Evolutionary conservation across 208 protist species (phyloP).

Genomic region (Porcisia deanei): DNA sequence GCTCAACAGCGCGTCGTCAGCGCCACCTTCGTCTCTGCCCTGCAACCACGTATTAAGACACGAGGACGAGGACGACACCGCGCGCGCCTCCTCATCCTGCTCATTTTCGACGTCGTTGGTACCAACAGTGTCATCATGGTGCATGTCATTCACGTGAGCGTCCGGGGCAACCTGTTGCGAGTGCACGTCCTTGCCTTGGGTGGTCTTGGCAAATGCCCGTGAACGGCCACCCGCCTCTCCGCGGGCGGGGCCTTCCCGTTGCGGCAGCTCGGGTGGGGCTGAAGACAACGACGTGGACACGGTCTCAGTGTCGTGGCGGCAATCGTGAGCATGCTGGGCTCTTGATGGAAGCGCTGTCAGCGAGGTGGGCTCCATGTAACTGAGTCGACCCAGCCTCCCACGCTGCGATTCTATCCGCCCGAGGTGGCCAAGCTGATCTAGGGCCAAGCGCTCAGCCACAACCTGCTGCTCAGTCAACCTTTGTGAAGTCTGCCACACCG

Average conservation of each 20-base stretch:
- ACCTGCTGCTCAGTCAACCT: neutral
- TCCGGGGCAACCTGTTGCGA: slow-evolving; percentile 14
- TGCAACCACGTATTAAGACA: neutral
- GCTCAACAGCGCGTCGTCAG: neutral
- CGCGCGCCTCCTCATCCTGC: neutral
- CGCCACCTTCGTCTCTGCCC: neutral
- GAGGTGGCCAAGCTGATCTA: neutral
- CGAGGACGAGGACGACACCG: neutral
- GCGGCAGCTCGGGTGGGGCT: neutral
- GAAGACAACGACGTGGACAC: neutral
- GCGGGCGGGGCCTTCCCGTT: neutral
- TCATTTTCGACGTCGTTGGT: neutral
- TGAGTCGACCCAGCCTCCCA: neutral
- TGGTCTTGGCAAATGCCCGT: slow-evolving; percentile 9
- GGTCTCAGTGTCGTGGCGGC: neutral
- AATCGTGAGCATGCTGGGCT: neutral
- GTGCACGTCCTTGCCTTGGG: slow-evolving; percentile 8
- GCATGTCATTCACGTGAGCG: slow-evolving; percentile 4
- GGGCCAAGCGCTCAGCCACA: slow-evolving; percentile 2
- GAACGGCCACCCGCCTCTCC: slow-evolving; percentile 16
- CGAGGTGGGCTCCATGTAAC: neutral
- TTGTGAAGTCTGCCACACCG: neutral
- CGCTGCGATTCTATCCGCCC: neutral
- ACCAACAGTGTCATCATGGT: neutral
- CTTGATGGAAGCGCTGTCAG: neutral